Conservation (phyloP, 192 early-diverging fungal genomes). For the Backusella australiensis region DNA sequence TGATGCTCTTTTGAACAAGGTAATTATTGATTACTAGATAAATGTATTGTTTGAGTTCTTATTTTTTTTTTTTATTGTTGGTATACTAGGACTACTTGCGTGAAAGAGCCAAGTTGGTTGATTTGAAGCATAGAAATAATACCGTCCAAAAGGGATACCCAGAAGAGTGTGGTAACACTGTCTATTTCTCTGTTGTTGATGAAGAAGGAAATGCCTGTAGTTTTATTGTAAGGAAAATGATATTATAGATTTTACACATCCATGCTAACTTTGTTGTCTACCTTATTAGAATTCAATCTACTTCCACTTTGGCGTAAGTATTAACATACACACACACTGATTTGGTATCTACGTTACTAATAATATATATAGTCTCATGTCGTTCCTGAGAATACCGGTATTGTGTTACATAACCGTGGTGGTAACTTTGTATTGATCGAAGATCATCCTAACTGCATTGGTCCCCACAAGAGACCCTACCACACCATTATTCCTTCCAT, state of each 20-base stretch:
- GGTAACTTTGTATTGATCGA: slow-evolving; percentile 61
- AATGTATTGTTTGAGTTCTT: background rate
- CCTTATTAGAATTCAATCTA: slow-evolving; percentile 48
- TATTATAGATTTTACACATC: background rate
- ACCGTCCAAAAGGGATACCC: slow-evolving; percentile 56
- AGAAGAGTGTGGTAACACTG: slow-evolving; percentile 61
- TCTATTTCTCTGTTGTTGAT: slow-evolving; percentile 76
- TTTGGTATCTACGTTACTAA: background rate
- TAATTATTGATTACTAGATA: background rate
- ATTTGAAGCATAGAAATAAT: slow-evolving; percentile 46
- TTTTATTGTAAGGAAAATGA: slow-evolving; percentile 54
- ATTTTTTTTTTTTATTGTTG: background rate
- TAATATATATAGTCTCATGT: slow-evolving; percentile 37
- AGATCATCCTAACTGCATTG: slow-evolving; percentile 62
- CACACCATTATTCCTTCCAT: slow-evolving; percentile 81
- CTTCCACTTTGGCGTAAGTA: slow-evolving; percentile 50
- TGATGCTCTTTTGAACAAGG: slow-evolving; percentile 52
- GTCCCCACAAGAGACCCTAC: slow-evolving; percentile 67
- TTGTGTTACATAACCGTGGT: slow-evolving; percentile 71
- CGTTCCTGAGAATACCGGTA: slow-evolving; percentile 59
- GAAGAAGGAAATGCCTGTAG: slow-evolving; percentile 78
- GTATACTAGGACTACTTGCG: slow-evolving; percentile 46
- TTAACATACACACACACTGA: background rate
- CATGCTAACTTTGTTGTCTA: too few relatives aligned
- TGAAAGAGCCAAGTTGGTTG: slow-evolving; percentile 53